Percentiles rank a stretch among this genome's conserved stretches.
These are phyloP conservation scores for Chalciporus pseudorubinellus DNA, from an alignment of 768 basidiomycete species.

Conservation along the genomic window DNA sequence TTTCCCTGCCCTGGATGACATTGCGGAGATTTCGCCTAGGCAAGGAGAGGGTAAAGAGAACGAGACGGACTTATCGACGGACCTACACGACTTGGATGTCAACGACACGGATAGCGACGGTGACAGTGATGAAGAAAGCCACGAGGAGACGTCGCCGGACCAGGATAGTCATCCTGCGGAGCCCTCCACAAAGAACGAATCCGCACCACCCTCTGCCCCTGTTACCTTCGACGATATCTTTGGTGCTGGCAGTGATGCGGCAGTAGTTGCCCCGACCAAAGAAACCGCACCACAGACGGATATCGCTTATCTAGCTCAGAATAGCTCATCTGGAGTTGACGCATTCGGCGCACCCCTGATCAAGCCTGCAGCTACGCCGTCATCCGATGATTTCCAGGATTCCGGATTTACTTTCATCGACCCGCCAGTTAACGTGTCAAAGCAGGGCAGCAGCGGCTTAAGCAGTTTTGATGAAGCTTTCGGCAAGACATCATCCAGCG, in stretches of 20 bases:
- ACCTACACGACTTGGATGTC: constrained; percentile 57
- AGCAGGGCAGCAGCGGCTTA: constrained; percentile 29
- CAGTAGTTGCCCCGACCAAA: constrained; percentile 22
- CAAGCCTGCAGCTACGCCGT: constrained; percentile 12
- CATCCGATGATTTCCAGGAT: constrained; percentile 18
- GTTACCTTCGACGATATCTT: constrained; percentile 59
- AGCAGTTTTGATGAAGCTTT: constrained; percentile 78
- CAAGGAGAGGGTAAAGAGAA: constrained; percentile 30
- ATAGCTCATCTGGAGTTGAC: constrained; percentile 30
- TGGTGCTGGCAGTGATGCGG: constrained; percentile 31
- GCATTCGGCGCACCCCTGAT: constrained; percentile 38
- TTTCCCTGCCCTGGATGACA: constrained; percentile 40
- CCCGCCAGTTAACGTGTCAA: constrained; percentile 10
- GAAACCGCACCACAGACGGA: constrained; percentile 18
- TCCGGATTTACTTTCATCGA: constrained; percentile 20
- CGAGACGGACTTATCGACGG: constrained; percentile 52
- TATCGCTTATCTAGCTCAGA: constrained; percentile 14
- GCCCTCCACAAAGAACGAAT: constrained; percentile 12
- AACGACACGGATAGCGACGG: constrained; percentile 55
- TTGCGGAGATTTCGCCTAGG: constrained; percentile 11
- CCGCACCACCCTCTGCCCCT: constrained; percentile 4
- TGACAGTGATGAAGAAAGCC: constrained; percentile 47
- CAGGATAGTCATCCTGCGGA: constrained; percentile 20
- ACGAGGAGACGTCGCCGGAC: constrained; percentile 23
- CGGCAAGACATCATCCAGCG: constrained; percentile 46